Evolutionary conservation across 495 filamentous ascomycete genomes (phyloP).

Genomic region (Delitschia confertaspora): DNA sequence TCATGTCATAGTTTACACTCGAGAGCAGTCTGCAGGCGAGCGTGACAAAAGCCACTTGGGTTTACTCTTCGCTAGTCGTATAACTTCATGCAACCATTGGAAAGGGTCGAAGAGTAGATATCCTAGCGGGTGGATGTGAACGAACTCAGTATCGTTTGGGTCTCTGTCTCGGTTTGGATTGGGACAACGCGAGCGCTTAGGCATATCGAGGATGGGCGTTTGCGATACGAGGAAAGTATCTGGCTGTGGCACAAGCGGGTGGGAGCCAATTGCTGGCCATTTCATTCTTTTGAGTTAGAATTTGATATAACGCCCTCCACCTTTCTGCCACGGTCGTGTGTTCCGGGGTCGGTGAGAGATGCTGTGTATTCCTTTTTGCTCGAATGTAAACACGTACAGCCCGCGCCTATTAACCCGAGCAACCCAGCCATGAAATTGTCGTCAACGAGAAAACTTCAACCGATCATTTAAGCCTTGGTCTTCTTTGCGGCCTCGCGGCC

Average conservation of each 20-base stretch:
- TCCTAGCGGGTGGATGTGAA: conserved; percentile 46
- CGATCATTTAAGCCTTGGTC: conserved; percentile 42
- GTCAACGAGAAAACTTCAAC: too few species aligned
- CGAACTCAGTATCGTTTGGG: too few species aligned
- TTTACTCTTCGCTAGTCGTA: conserved; percentile 65
- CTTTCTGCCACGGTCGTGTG: conserved; percentile 12
- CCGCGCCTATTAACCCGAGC: conserved; percentile 22
- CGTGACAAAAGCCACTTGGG: conserved; percentile 28
- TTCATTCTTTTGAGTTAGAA: conserved; percentile 21
- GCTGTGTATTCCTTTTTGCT: conserved; percentile 28
- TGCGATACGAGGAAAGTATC: too few species aligned
- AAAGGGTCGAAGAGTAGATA: conserved; percentile 64
- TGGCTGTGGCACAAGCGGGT: too few species aligned
- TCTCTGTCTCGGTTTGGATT: too few species aligned
- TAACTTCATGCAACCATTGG: conserved; percentile 62
- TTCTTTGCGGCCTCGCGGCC: conserved; percentile 51
- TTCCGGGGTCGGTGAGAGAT: conserved; percentile 18
- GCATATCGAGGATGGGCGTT: too few species aligned
- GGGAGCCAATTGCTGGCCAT: conserved; percentile 14
- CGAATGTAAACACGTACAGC: conserved; percentile 22
- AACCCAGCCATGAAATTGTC: conserved; percentile 43
- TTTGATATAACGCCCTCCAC: conserved; percentile 14
- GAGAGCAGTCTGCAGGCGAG: conserved; percentile 64
- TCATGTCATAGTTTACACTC: conserved; percentile 44
- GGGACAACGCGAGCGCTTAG: too few species aligned